phyloP scores from a whole-genome alignment of 805 yeast genomes.

The Yarrowia alimentaria region DNA sequence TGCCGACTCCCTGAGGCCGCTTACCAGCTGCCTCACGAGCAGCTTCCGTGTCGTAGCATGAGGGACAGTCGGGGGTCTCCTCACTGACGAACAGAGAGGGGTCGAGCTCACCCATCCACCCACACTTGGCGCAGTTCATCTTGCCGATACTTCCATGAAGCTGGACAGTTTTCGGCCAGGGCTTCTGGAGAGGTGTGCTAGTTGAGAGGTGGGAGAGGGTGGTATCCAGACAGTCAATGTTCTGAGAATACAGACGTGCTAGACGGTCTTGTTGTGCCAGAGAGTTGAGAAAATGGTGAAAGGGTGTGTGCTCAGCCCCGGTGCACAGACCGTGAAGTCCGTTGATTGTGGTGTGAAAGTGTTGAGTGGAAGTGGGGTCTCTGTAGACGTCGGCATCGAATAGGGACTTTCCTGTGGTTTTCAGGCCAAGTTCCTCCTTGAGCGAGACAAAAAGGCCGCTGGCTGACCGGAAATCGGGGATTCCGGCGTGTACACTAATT shows the following conservation, averaged over 20 bases:
- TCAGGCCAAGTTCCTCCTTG: constrained; percentile 39
- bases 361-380: constrained; percentile 54
- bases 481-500: constrained; percentile 84
- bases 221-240: constrained; percentile 77
- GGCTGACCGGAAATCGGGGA: constrained; percentile 76
- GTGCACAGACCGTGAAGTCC: constrained; percentile 56
- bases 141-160: constrained; percentile 78
- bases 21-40: constrained; percentile 61
- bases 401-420: constrained; percentile 62
- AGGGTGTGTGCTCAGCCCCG: constrained; percentile 65
- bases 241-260: constrained; percentile 78
- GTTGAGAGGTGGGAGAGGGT: constrained; percentile 53
- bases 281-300: constrained; percentile 62
- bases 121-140: constrained; percentile 77
- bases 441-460: constrained; percentile 68
- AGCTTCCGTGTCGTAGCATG: constrained; percentile 58
- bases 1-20: constrained; percentile 61
- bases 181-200: constrained; percentile 49
- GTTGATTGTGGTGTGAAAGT: constrained; percentile 73
- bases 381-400: constrained; percentile 79
- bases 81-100: constrained; percentile 49
- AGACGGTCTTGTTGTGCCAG: constrained; percentile 63
- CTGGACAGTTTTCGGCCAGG: constrained; percentile 64
- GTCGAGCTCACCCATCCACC: constrained; percentile 53
- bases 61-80: constrained; percentile 57